phyloP scores from a whole-genome alignment of 1,284 basidiomycete genomes.

The Boletus mariae region DNA sequence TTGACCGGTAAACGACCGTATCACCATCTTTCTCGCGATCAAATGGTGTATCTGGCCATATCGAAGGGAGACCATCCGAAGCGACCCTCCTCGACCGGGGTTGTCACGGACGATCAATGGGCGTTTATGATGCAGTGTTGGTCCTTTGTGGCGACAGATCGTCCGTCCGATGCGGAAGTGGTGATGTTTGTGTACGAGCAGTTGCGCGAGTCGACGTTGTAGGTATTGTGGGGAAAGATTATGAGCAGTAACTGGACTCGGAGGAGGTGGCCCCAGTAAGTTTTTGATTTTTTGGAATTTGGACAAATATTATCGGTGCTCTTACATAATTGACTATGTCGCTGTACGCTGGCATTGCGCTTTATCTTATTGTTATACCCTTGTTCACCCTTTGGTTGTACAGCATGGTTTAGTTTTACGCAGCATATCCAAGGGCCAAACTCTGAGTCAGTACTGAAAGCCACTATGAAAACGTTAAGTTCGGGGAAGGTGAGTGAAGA shows the following conservation, averaged over 20 bases:
- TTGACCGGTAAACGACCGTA: constrained; percentile 27
- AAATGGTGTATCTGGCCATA: constrained; percentile 19
- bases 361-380: not conserved
- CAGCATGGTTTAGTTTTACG: not conserved
- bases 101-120: constrained; percentile 24
- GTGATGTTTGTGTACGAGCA: constrained; percentile 18
- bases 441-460: too few relatives aligned
- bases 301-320: not conserved
- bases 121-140: constrained; percentile 20
- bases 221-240: not conserved
- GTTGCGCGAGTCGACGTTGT: constrained; percentile 3
- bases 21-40: constrained; percentile 17
- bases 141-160: constrained; percentile 10
- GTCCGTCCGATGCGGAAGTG: constrained; percentile 14
- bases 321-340: not conserved
- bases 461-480: too few relatives aligned
- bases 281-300: not conserved
- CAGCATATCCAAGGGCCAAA: not conserved
- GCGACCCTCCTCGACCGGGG: constrained; percentile 11
- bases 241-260: not conserved
- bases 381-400: not conserved
- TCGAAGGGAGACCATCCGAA: constrained; percentile 13
- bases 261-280: not conserved
- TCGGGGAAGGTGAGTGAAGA: too few relatives aligned
- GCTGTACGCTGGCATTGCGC: not conserved